These are phyloP conservation scores for Saccharomycopsis amapae DNA, from an alignment of 805 yeast genomes.

Conservation along the genomic window DNA sequence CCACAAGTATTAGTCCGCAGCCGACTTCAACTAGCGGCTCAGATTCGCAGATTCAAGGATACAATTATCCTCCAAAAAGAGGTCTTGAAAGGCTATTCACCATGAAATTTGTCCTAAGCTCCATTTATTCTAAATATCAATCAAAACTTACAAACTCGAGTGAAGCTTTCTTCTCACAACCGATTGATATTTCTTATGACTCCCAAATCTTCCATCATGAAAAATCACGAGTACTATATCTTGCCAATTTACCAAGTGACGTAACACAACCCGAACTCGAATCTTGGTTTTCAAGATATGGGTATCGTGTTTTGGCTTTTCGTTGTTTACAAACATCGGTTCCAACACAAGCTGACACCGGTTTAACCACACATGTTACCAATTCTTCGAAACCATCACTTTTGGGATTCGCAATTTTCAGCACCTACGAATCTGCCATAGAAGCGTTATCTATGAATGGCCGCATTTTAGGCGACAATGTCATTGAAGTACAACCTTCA, in stretches of 20 bases:
- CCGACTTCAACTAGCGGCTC: no score
- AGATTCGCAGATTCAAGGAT: no score
- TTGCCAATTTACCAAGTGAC: slow-evolving; percentile 76
- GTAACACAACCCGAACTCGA: slow-evolving; percentile 88
- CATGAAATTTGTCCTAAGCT: no score
- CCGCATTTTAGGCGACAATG: slow-evolving; percentile 56
- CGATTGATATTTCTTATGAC: slow-evolving; percentile 55
- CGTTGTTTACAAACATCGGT: slow-evolving; percentile 76
- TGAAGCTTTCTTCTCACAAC: no score
- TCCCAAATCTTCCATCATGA: slow-evolving; percentile 69
- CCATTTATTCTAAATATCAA: no score
- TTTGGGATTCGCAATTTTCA: slow-evolving; percentile 84
- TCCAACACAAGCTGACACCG: no score
- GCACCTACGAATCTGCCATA: slow-evolving; percentile 78
- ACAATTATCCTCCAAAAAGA: no score
- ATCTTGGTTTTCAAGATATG: slow-evolving; percentile 84
- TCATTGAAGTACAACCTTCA: slow-evolving; percentile 80
- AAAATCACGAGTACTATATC: slow-evolving; percentile 67
- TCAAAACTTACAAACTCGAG: no score
- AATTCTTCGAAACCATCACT: slow-evolving; percentile 48
- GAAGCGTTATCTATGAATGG: slow-evolving; percentile 79
- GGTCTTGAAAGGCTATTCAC: no score
- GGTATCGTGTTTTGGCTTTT: slow-evolving; percentile 80
- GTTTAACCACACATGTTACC: no score
- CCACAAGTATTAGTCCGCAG: no score